Evolutionary conservation across 805 yeast species (phyloP).

Genomic region (Metschnikowia lochheadii): DNA sequence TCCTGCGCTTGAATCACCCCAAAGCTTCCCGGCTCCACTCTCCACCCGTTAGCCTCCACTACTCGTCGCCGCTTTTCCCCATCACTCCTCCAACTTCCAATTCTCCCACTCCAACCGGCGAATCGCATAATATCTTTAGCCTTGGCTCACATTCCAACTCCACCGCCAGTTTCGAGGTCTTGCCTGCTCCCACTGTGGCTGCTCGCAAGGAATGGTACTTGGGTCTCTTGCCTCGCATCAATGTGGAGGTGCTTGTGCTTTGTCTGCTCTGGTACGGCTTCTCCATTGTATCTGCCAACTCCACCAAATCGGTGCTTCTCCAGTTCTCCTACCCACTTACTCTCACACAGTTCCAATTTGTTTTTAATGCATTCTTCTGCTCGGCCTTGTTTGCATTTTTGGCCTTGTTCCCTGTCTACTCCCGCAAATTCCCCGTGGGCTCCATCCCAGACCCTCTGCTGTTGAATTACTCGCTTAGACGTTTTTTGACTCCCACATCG

Average conservation of each 20-base stretch:
- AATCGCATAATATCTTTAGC: slow-evolving; percentile 12
- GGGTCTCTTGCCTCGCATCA: slow-evolving; percentile 10
- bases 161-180: slow-evolving; percentile 11
- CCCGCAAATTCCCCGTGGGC: slow-evolving; percentile 17
- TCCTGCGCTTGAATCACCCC: slow-evolving; percentile 25
- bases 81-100: slow-evolving; percentile 34
- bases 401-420: slow-evolving; percentile 23
- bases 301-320: slow-evolving; percentile 72
- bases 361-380: slow-evolving; percentile 65
- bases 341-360: slow-evolving; percentile 81
- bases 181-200: background rate
- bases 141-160: slow-evolving; percentile 13
- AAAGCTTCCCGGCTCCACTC: slow-evolving; percentile 18
- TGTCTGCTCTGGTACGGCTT: slow-evolving; percentile 78
- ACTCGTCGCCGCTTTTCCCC: slow-evolving; percentile 18
- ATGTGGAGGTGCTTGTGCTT: slow-evolving; percentile 25
- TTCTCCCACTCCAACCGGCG: slow-evolving; percentile 30
- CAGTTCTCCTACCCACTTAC: slow-evolving; percentile 79
- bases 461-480: slow-evolving; percentile 22
- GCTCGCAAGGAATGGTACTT: slow-evolving; percentile 1
- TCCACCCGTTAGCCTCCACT: slow-evolving; percentile 17
- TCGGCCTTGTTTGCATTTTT: slow-evolving; percentile 37
- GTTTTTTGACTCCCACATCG: slow-evolving; percentile 52
- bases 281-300: slow-evolving; percentile 76
- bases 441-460: slow-evolving; percentile 19